Conservation (phyloP, 148 eudicot species). For the Arctostaphylos glauca region DNA sequence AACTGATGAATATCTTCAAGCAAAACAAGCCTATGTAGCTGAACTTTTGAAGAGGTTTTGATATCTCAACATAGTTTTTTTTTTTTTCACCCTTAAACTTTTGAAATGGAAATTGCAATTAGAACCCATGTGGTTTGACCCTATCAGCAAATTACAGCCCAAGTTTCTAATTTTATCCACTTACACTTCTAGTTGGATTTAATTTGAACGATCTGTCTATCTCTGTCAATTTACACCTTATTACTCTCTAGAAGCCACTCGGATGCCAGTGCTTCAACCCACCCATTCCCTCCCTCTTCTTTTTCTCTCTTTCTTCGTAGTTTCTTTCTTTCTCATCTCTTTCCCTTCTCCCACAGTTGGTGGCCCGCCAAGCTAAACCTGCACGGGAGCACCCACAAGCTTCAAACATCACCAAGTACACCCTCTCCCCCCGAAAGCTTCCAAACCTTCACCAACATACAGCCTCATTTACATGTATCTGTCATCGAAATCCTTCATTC, state of each 20-base stretch:
- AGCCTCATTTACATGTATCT: not conserved
- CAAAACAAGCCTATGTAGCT: conserved; percentile 62
- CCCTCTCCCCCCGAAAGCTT: not conserved
- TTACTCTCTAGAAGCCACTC: no score
- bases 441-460: not conserved
- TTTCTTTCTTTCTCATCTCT: not conserved
- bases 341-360: not conserved
- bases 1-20: conserved; percentile 81
- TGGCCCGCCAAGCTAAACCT: not conserved
- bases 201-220: not conserved
- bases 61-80: not conserved
- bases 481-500: not conserved
- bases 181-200: not conserved
- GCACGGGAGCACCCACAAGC: not conserved
- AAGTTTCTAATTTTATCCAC: not conserved
- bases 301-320: no score
- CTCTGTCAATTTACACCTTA: no score
- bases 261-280: no score
- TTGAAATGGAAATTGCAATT: no score
- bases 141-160: not conserved
- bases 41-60: conserved; percentile 70
- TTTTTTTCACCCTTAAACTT: not conserved
- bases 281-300: no score
- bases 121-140: not conserved
- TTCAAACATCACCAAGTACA: not conserved